Conservation (phyloP, 805 yeast species). For the Metschnikowia colocasiae region DNA sequence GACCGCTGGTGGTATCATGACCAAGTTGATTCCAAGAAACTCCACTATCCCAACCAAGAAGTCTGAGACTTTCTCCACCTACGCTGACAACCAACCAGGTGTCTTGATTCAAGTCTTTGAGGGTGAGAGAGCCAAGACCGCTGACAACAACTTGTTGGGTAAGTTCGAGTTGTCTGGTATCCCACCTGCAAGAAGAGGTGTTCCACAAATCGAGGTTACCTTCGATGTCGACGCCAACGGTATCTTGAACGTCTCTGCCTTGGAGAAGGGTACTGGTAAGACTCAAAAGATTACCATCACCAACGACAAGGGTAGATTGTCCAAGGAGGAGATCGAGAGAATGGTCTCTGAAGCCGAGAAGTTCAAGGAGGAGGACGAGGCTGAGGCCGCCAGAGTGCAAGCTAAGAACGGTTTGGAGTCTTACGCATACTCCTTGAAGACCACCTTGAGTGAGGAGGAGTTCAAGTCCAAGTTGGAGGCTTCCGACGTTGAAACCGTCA, state of each 20-base stretch:
- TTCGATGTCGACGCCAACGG: constrained; percentile 97
- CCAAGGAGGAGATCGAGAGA: constrained; percentile 96
- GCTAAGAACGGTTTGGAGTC: constrained; percentile 96
- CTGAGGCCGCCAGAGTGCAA: constrained; percentile 87
- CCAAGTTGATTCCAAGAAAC: constrained; percentile 97
- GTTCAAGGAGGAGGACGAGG: constrained; percentile 57
- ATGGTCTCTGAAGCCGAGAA: constrained; percentile 98
- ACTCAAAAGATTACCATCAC: constrained; percentile 95
- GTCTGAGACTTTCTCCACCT: constrained; percentile 94
- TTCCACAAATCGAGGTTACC: constrained; percentile 96
- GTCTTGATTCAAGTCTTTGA: constrained; percentile 94
- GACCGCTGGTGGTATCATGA: constrained; percentile 99
- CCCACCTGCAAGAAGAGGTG: constrained; percentile 99
- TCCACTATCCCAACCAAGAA: constrained; percentile 96
- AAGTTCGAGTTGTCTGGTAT: constrained; percentile 95
- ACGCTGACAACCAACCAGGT: constrained; percentile 98
- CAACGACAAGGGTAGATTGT: constrained; percentile 97
- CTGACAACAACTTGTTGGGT: constrained; percentile 95
- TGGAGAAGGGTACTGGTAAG: constrained; percentile 98
- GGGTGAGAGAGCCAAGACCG: constrained; percentile 97
- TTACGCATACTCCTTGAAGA: constrained; percentile 89
- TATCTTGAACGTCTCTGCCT: constrained; percentile 91
- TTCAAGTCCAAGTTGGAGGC: constrained; percentile 63
- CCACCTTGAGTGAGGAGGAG: constrained; percentile 50
- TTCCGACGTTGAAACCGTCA: constrained; percentile 62